phyloP scores from a whole-genome alignment of 2,329 filamentous ascomycete species.

The Monosporascus sp. region DNA sequence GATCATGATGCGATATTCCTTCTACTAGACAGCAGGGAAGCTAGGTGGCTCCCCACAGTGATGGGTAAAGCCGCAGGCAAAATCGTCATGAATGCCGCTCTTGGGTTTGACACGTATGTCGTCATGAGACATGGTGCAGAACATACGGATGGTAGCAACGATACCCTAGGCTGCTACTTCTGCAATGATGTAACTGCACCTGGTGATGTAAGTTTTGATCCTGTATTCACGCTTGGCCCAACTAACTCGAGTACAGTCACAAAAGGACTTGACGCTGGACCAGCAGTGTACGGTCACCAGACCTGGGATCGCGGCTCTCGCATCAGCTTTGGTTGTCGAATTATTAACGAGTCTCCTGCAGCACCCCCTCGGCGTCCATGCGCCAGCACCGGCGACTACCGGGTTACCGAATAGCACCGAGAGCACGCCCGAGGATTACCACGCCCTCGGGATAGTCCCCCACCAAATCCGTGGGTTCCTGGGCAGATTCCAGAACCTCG shows the following conservation, averaged over 20 bases:
- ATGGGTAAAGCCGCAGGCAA: slow-evolving; percentile 93
- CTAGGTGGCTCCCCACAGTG: slow-evolving; percentile 89
- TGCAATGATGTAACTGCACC: slow-evolving; percentile 97
- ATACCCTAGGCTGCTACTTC: slow-evolving; percentile 89
- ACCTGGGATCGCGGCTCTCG: slow-evolving; percentile 86
- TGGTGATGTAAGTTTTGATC: slow-evolving; percentile 64
- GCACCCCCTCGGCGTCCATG: slow-evolving; percentile 66
- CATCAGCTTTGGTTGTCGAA: slow-evolving; percentile 86
- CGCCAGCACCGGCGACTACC: slow-evolving; percentile 47
- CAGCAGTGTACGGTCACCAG: slow-evolving; percentile 97
- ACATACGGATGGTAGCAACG: slow-evolving; percentile 47
- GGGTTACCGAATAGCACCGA: slow-evolving; percentile 35
- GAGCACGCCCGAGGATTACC: slow-evolving; percentile 46
- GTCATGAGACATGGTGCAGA: slow-evolving; percentile 91
- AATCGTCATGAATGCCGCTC: slow-evolving; percentile 92
- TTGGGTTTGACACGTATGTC: slow-evolving; percentile 95
- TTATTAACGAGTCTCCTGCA: slow-evolving; percentile 83
- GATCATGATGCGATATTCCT: slow-evolving; percentile 90
- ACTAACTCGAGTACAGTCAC: slow-evolving; percentile 54
- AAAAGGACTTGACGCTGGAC: slow-evolving; percentile 92
- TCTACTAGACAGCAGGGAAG: slow-evolving; percentile 95
- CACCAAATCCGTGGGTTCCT: slow-evolving; percentile 79
- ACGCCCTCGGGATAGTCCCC: slow-evolving; percentile 65
- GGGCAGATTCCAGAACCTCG: slow-evolving; percentile 66
- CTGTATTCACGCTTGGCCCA: slow-evolving; percentile 1